Evolutionary conservation across 331 rosid species (phyloP).

Genomic region (Malus hybrid): DNA sequence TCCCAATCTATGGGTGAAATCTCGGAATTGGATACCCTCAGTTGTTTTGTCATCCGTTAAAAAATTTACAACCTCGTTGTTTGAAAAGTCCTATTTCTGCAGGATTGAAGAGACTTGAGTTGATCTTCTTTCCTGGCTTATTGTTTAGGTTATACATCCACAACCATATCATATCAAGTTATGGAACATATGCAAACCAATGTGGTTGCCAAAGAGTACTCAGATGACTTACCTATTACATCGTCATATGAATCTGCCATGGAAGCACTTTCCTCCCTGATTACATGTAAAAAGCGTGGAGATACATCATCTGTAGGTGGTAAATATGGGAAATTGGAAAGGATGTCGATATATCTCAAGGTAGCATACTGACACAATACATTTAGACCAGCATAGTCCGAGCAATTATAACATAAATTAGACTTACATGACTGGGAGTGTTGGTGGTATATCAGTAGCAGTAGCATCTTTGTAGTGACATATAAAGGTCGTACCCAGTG

Average conservation of each 20-base stretch:
- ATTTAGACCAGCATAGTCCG: neutral
- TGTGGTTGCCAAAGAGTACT: constrained; percentile 21
- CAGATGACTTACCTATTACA: constrained; percentile 13
- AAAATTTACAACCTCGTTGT: neutral
- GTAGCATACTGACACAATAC: constrained; percentile 13
- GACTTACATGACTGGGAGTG: neutral
- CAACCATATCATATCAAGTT: constrained; percentile 26
- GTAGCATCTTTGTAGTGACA: neutral
- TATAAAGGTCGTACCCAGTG: no score
- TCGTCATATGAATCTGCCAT: constrained; percentile 51
- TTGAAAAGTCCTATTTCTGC: neutral
- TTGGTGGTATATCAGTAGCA: neutral
- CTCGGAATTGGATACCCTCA: neutral
- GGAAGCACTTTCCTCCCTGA: constrained; percentile 79
- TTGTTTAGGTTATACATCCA: constrained; percentile 25
- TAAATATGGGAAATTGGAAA: constrained; percentile 32
- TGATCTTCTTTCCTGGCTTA: constrained; percentile 15
- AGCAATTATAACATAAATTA: neutral
- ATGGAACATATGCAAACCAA: constrained; percentile 20
- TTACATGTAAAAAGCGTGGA: constrained; percentile 53
- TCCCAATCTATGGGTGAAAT: neutral
- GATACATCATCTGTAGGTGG: constrained; percentile 23
- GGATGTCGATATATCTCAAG: constrained; percentile 58
- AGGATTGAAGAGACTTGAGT: constrained; percentile 1
- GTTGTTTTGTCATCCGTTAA: neutral